phyloP scores from a whole-genome alignment of 73 alveolate species.

The Breviolum minutum region DNA sequence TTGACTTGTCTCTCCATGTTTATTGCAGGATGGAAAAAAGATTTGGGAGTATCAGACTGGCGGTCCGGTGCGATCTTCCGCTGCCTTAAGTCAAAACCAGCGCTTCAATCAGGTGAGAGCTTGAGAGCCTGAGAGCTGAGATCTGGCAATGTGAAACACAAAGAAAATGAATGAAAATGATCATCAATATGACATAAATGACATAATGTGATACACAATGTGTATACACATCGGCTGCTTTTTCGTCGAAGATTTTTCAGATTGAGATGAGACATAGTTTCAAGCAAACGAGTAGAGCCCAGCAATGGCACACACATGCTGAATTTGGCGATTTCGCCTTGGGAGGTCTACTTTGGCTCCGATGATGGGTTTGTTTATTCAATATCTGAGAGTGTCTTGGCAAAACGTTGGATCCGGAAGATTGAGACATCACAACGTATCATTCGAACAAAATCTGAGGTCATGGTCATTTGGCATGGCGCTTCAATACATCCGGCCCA shows the following conservation, averaged over 20 bases:
- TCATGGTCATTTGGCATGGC: neutral
- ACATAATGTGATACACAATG: too few species aligned
- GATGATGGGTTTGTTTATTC: slow-evolving; percentile 72
- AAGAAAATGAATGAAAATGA: too few species aligned
- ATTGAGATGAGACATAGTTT: too few species aligned
- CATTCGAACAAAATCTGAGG: neutral
- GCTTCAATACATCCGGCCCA: neutral
- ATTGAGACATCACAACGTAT: neutral
- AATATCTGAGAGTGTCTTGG: slow-evolving; percentile 17
- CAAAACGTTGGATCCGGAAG: neutral
- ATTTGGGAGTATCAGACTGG: slow-evolving; percentile 12
- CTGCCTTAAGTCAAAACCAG: slow-evolving; percentile 1
- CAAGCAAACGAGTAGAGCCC: too few species aligned
- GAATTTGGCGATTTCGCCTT: neutral
- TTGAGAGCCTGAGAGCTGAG: too few species aligned
- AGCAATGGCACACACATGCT: too few species aligned
- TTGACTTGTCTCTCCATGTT: neutral
- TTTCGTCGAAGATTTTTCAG: too few species aligned
- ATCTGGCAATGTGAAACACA: too few species aligned
- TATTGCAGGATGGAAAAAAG: slow-evolving; percentile 20
- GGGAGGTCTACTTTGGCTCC: slow-evolving; percentile 74
- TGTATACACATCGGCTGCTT: too few species aligned
- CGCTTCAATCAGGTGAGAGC: slow-evolving; percentile 21
- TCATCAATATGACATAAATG: too few species aligned
- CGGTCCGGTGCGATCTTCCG: slow-evolving; percentile 1